These are phyloP conservation scores for Talaromyces verruculosus DNA, from an alignment of 2,329 filamentous ascomycete species.

Conservation along the genomic window DNA sequence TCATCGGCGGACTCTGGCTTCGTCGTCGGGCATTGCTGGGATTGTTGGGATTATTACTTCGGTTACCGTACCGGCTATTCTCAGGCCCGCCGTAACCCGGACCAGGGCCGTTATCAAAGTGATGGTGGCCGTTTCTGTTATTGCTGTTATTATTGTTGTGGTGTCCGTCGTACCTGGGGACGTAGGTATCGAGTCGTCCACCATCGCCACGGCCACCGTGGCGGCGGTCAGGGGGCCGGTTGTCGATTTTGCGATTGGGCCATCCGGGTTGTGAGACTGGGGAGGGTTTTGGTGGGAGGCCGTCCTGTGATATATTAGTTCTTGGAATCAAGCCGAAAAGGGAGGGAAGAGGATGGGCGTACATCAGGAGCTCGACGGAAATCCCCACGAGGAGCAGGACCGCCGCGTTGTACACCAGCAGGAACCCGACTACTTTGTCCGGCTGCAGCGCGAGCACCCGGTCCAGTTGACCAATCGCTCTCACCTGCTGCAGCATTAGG, in stretches of 20 bases:
- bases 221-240: constrained; percentile 30
- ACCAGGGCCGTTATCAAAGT: constrained; percentile 8
- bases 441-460: constrained; percentile 32
- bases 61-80: constrained; percentile 22
- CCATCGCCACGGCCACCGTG: constrained; percentile 28
- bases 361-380: constrained; percentile 31
- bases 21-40: constrained; percentile 28
- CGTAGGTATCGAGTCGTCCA: constrained; percentile 38
- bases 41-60: constrained; percentile 32
- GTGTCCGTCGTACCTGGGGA: constrained; percentile 35
- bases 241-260: constrained; percentile 30
- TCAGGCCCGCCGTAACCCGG: constrained; percentile 19
- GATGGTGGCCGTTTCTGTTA: constrained; percentile 8
- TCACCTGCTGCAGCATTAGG: constrained; percentile 86
- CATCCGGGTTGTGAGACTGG: constrained; percentile 35
- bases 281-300: constrained; percentile 39
- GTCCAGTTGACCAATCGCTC: constrained; percentile 51
- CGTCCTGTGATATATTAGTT: constrained; percentile 27
- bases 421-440: constrained; percentile 40
- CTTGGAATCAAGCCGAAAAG: not conserved
- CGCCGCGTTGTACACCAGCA: constrained; percentile 32
- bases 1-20: constrained; percentile 37
- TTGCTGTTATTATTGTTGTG: constrained; percentile 10
- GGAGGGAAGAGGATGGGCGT: constrained; percentile 27
- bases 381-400: constrained; percentile 29